Conservation (phyloP, 2,329 filamentous ascomycete genomes). For the Trichoderma polysporum region DNA sequence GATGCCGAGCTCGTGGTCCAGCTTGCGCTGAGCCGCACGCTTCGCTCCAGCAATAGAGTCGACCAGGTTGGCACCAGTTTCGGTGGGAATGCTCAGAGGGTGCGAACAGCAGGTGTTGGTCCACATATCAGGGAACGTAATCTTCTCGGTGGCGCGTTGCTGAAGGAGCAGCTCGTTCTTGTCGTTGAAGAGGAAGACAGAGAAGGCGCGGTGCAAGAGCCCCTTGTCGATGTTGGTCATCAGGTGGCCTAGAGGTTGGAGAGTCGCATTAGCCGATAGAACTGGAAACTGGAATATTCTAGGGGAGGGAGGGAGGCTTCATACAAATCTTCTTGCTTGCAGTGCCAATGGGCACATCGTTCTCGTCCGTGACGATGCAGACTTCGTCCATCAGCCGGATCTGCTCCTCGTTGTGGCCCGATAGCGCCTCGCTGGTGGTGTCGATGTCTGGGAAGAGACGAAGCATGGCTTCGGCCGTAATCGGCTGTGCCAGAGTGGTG, state of each 20-base stretch:
- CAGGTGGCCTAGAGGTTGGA: conserved; percentile 68
- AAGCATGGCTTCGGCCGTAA: conserved; percentile 83
- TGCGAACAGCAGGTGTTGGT: conserved; percentile 99
- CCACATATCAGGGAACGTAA: conserved; percentile 99
- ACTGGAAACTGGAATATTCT: too few relatives aligned
- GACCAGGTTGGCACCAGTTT: conserved; percentile 80
- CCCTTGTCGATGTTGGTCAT: conserved; percentile 99
- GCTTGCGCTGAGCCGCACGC: conserved; percentile 86
- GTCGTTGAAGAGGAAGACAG: conserved; percentile 95
- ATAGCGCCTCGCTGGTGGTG: conserved; percentile 70
- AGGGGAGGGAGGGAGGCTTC: conserved; percentile 31
- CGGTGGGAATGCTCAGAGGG: conserved; percentile 84
- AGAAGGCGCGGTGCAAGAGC: conserved; percentile 94
- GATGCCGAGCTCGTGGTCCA: conserved; percentile 94
- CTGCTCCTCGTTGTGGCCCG: conserved; percentile 95
- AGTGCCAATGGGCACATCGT: conserved; percentile 90
- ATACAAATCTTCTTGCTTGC: conserved; percentile 97
- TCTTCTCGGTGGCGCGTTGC: conserved; percentile 94
- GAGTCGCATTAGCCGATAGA: background rate
- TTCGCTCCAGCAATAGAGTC: conserved; percentile 84
- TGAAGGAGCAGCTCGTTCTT: conserved; percentile 91
- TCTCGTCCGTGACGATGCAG: conserved; percentile 92
- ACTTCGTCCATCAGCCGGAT: conserved; percentile 98
- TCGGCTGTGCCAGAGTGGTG: conserved; percentile 56
- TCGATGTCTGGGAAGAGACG: conserved; percentile 84